Percentiles rank a stretch among this genome's conserved stretches.
Evolutionary conservation across 208 protist genomes (phyloP).

Genomic region (Acanthamoeba triangularis): DNA sequence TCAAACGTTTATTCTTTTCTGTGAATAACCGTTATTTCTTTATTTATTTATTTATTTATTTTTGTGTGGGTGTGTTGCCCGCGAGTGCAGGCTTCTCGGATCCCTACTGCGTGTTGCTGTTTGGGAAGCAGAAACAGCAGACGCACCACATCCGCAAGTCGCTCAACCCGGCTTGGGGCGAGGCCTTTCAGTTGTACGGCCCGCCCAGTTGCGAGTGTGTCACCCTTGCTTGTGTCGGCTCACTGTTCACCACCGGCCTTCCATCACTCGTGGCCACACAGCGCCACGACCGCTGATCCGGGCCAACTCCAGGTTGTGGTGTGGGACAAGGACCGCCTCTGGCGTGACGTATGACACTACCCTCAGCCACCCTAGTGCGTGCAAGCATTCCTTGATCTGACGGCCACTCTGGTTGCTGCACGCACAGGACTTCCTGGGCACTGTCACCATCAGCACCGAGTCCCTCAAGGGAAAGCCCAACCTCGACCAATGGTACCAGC

Average conservation of each 20-base stretch:
- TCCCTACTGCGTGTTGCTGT: slow-evolving; percentile 15
- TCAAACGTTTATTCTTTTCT: neutral
- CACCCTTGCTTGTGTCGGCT: neutral
- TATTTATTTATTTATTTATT: neutral
- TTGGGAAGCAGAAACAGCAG: slow-evolving; percentile 21
- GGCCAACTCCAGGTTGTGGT: neutral
- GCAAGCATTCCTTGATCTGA: neutral
- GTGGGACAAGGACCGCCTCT: slow-evolving; percentile 22
- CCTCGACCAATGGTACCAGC: neutral
- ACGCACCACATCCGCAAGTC: neutral
- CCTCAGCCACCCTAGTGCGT: no score
- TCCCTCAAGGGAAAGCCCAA: neutral
- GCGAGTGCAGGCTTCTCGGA: neutral
- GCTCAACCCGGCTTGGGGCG: neutral
- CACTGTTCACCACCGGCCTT: no score
- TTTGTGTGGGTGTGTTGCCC: neutral
- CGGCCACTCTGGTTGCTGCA: neutral
- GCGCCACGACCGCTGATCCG: neutral
- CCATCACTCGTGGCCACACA: neutral
- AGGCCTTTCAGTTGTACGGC: neutral
- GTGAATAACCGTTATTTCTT: neutral
- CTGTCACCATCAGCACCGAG: neutral
- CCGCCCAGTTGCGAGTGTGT: neutral
- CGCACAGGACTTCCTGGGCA: slow-evolving; percentile 20
- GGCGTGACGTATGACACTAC: neutral